These are phyloP conservation scores for Talaromyces albobiverticillius DNA, from an alignment of 2,329 filamentous ascomycete genomes.

Conservation along the genomic window DNA sequence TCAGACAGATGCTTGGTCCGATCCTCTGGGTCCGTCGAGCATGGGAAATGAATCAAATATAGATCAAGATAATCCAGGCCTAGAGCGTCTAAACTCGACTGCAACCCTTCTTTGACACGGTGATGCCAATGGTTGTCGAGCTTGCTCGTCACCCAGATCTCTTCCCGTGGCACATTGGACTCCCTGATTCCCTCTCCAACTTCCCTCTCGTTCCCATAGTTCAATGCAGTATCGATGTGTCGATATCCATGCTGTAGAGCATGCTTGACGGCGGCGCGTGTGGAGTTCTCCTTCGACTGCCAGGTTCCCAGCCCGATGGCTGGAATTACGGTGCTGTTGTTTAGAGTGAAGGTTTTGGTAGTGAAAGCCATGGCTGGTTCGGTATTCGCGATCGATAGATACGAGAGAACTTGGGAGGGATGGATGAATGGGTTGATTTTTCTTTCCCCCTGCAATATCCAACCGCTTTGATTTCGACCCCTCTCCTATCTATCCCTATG, in stretches of 20 bases:
- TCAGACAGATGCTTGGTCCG: constrained; percentile 63
- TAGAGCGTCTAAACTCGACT: constrained; percentile 26
- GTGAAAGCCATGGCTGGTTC: neutral
- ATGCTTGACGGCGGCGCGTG: neutral
- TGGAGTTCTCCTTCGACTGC: neutral
- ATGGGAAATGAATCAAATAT: constrained; percentile 65
- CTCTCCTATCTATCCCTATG: neutral
- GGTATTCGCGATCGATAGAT: neutral
- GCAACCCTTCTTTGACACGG: constrained; percentile 25
- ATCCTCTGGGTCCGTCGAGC: constrained; percentile 51
- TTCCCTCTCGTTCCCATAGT: constrained; percentile 13
- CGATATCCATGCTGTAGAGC: neutral
- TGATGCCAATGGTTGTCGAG: constrained; percentile 31
- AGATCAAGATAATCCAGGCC: constrained; percentile 33
- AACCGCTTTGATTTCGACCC: neutral
- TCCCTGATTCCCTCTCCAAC: constrained; percentile 31
- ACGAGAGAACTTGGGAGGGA: neutral
- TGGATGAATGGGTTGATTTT: neutral
- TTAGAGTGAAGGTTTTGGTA: constrained; percentile 1
- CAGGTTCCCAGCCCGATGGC: neutral
- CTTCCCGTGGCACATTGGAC: constrained; percentile 32
- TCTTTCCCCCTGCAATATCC: neutral
- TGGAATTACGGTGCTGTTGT: neutral
- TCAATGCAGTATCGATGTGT: neutral
- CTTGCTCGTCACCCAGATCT: constrained; percentile 34